Evolutionary conservation across 192 early-diverging fungal genomes (phyloP).

Genomic region (Backusella morwellensis): DNA sequence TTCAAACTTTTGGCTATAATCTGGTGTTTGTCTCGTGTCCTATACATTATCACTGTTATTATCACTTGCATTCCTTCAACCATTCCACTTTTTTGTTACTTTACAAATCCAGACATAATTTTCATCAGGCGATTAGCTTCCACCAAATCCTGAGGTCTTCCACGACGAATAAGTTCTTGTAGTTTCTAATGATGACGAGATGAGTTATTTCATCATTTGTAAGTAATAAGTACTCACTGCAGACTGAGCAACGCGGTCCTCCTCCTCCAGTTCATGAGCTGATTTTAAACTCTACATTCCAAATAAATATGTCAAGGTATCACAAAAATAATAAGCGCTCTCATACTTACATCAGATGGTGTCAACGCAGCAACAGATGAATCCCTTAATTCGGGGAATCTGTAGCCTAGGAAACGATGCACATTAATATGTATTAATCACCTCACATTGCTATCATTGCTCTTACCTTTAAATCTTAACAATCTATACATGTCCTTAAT

Average conservation of each 20-base stretch:
- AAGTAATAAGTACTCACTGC: conserved; percentile 52
- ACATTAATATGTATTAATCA: not conserved
- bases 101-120: conserved; percentile 93
- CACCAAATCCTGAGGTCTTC: conserved; percentile 86
- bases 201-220: not conserved
- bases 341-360: conserved; percentile 38
- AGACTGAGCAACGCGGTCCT: conserved; percentile 81
- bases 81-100: not conserved
- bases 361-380: conserved; percentile 60
- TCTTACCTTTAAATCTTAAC: conserved; percentile 79
- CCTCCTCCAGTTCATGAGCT: conserved; percentile 88
- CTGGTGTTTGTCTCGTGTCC: conserved; percentile 62
- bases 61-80: not conserved
- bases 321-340: not conserved
- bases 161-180: conserved; percentile 94
- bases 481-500: conserved; percentile 96
- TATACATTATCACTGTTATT: conserved; percentile 12
- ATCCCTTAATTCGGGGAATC: conserved; percentile 64
- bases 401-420: conserved; percentile 49
- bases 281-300: conserved; percentile 73
- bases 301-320: conserved; percentile 9
- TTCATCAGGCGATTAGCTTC: conserved; percentile 98
- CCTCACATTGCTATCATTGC: not conserved
- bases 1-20: conserved; percentile 85
- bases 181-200: conserved; percentile 61